A percentile compares a stretch with the other conserved stretches of the same genome.
Evolutionary conservation across 2,329 filamentous ascomycete genomes (phyloP).

Genomic region (Fusarium newnesense): DNA sequence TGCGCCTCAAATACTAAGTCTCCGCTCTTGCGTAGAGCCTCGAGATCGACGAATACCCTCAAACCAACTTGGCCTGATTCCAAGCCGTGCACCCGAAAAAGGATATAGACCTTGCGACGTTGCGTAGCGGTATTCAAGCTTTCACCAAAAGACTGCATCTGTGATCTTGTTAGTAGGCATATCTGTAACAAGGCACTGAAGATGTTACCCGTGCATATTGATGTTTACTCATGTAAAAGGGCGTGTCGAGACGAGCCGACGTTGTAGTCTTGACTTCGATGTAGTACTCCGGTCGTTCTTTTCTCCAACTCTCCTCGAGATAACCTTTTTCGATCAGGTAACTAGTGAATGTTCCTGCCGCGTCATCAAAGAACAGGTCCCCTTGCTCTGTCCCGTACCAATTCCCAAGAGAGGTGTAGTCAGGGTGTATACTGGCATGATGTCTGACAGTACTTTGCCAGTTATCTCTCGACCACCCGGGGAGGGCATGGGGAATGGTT

Average conservation of each 20-base stretch:
- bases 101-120: not conserved
- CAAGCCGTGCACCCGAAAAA: fast-evolving
- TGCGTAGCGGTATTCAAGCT: fast-evolving
- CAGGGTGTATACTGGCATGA: not conserved
- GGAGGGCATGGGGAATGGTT: fast-evolving
- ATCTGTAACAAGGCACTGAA: fast-evolving
- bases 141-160: not conserved
- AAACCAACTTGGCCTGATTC: not conserved
- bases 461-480: not conserved
- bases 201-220: not conserved
- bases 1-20: not conserved
- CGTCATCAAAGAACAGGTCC: not conserved
- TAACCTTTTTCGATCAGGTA: not conserved
- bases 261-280: not conserved
- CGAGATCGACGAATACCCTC: not conserved
- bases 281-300: not conserved
- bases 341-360: not conserved
- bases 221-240: not conserved
- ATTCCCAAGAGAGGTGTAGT: not conserved
- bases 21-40: not conserved
- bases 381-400: not conserved
- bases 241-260: not conserved
- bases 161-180: fast-evolving
- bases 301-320: not conserved
- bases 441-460: constrained; percentile 3